Percentiles rank a stretch among this genome's conserved stretches.
Conservation (phyloP, 2,329 filamentous ascomycete species). For the Sarocladiaceae sp. region DNA sequence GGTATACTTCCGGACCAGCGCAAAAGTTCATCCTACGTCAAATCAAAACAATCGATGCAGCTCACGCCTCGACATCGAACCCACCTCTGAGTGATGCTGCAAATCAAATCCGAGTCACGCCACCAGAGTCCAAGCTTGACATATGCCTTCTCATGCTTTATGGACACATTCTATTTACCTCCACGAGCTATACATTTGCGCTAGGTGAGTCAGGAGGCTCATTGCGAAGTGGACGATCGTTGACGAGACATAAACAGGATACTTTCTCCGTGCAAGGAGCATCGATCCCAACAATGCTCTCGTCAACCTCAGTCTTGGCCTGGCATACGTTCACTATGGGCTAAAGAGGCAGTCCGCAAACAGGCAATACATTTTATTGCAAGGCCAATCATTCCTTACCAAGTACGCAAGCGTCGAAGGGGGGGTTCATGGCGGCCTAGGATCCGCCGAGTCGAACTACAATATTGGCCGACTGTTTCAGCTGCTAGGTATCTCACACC, state of each 20-base stretch:
- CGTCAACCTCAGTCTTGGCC: conserved; percentile 75
- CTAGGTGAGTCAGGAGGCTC: conserved; percentile 65
- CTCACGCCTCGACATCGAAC: conserved; percentile 36
- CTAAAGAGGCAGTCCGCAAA: conserved; percentile 89
- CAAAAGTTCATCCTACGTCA: conserved; percentile 91
- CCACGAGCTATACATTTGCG: conserved; percentile 77
- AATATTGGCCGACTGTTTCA: conserved; percentile 35
- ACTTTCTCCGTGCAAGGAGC: conserved; percentile 75
- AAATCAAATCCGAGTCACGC: background rate
- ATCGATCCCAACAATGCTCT: conserved; percentile 73
- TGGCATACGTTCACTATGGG: conserved; percentile 83
- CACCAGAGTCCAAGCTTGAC: conserved; percentile 50
- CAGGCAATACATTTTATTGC: conserved; percentile 79
- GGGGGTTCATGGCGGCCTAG: background rate
- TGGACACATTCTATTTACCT: conserved; percentile 82
- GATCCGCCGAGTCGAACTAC: conserved; percentile 30
- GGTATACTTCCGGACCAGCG: conserved; percentile 75
- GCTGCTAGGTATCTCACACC: conserved; percentile 30
- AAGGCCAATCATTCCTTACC: conserved; percentile 75
- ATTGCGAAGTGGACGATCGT: background rate
- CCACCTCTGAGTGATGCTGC: conserved; percentile 26
- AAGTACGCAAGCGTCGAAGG: conserved; percentile 23
- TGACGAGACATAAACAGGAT: conserved; percentile 43
- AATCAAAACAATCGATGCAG: conserved; percentile 79
- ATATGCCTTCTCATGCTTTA: conserved; percentile 82